Conservation (phyloP, 2,329 filamentous ascomycete genomes). For the Helicocarpus griseus region DNA sequence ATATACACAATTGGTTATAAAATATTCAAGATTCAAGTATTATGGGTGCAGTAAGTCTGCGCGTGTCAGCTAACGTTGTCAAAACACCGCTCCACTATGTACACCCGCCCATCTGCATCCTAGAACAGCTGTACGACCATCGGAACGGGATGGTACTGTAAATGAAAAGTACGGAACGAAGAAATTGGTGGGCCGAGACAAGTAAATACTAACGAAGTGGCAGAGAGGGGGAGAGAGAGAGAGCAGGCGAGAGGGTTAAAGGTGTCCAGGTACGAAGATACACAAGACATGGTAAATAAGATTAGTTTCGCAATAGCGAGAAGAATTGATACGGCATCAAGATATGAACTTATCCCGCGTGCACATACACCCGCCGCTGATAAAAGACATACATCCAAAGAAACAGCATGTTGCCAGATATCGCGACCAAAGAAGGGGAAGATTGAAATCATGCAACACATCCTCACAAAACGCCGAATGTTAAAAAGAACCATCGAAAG, state of each 20-base stretch:
- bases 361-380: background rate
- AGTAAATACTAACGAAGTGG: too few species aligned
- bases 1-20: too few species aligned
- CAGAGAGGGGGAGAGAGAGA: background rate
- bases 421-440: background rate
- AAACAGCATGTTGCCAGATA: background rate
- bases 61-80: too few species aligned
- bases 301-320: background rate
- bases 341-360: background rate
- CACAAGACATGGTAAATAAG: too few species aligned
- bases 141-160: too few species aligned
- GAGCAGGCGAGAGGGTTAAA: background rate
- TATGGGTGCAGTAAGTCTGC: too few species aligned
- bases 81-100: too few species aligned
- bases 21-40: too few species aligned
- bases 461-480: conserved; percentile 2
- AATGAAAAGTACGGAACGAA: too few species aligned
- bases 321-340: background rate
- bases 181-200: too few species aligned
- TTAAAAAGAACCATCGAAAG: background rate
- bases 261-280: background rate
- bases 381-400: background rate
- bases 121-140: too few species aligned
- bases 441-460: background rate
- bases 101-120: too few species aligned